Evolutionary conservation across 352 stramenopile species (phyloP), one percentile per base, ranked within the genome.

Genomic region (Phytophthora sp.): DNA sequence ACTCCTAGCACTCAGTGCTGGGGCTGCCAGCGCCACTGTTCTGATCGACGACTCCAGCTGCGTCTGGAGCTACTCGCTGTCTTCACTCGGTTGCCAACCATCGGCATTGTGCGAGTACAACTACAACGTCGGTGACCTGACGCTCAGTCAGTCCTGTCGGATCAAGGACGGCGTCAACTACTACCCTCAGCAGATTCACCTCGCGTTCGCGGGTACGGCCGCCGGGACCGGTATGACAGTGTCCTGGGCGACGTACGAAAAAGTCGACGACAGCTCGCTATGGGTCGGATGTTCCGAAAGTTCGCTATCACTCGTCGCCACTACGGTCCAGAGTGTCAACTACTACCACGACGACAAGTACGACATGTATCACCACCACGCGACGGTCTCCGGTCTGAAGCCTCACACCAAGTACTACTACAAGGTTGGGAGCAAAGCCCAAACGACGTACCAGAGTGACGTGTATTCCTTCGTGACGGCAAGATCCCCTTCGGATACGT

Each of bases 161-260:
- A 64, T 83, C 42, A 72, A 69, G 38, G 35, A 53, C 5, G 66
- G 66, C 20, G 69, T 70, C 44, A 82, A 84, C 62, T 80, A 49
- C 32, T 84, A 86, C 64, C 79, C 81, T 9, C 74, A 87, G 52
- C 81, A 90, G 42, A 50, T 88, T 12, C 81, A 88, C 24, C 27
- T 87, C 11, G 74, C 81, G 8, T 90, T 75, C 37, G 76, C 81
- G 0, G 81, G 78, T 24, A 37, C 18, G 1, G 54, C 67, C 1
- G 48, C 72, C 10, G 75, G 77, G 24, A 84, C 79, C 9, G 70
- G 54, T 2, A 89, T 89, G 79, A 81, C 64, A 3, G 50, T 86
- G 39, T 77, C 73, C 0, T 86, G 76, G 76, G 57, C 74, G 9
- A 83, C 76, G n/a, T 73, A 57, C 59, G 44, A 46, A 20, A 1